These are phyloP conservation scores for Penicillium oxalicum DNA, from an alignment of 2,329 filamentous ascomycete species.

Conservation along the genomic window DNA sequence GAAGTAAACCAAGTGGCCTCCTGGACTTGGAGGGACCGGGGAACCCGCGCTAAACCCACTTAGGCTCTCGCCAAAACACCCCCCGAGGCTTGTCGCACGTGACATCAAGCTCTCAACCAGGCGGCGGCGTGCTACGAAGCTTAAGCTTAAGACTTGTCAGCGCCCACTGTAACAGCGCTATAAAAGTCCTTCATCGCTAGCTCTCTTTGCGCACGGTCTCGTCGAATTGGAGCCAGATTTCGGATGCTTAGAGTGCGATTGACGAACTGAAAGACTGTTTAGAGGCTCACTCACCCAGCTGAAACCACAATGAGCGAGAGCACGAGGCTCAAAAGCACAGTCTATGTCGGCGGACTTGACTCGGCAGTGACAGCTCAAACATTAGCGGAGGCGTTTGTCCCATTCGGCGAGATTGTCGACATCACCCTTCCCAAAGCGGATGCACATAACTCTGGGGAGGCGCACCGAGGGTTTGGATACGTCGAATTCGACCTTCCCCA, in stretches of 20 bases:
- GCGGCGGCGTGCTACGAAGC: neutral
- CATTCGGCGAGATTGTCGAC: slow-evolving; percentile 92
- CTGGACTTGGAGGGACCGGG: slow-evolving; percentile 31
- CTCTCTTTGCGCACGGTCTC: neutral
- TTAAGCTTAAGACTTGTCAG: too few species aligned
- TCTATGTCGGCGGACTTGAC: slow-evolving; percentile 87
- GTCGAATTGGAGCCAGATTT: too few species aligned
- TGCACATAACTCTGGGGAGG: slow-evolving; percentile 66
- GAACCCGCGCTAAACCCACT: slow-evolving; percentile 26
- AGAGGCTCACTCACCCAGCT: slow-evolving; percentile 1
- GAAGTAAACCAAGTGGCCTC: slow-evolving; percentile 39
- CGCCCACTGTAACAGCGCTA: too few species aligned
- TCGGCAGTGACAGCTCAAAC: slow-evolving; percentile 67
- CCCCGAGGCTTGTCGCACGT: slow-evolving; percentile 24
- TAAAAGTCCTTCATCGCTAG: too few species aligned
- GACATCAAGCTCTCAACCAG: slow-evolving; percentile 26
- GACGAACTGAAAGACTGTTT: neutral
- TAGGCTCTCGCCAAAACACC: slow-evolving; percentile 30
- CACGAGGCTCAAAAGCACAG: slow-evolving; percentile 77
- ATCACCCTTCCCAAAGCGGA: slow-evolving; percentile 87
- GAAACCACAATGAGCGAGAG: slow-evolving; percentile 66
- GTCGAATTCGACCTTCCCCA: slow-evolving; percentile 83
- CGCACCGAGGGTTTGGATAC: slow-evolving; percentile 91
- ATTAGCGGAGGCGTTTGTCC: slow-evolving; percentile 86
- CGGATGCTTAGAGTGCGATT: too few species aligned